Base-by-base conservation (phyloP, 495 filamentous ascomycete species). In the Aspergillus indologenus region DNA sequence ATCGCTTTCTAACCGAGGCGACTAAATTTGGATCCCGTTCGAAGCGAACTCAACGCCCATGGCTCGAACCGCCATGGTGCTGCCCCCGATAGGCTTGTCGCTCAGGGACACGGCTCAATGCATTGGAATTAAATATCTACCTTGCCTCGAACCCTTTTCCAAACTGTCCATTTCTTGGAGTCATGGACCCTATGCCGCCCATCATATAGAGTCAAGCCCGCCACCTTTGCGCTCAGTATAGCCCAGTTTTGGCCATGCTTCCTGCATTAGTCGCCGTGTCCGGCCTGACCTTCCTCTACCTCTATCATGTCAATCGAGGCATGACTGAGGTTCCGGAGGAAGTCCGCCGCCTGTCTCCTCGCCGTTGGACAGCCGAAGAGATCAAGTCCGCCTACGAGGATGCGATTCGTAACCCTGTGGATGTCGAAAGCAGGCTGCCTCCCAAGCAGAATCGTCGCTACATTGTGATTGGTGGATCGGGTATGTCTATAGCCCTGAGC, bases 401-500 rank as follows among this genome's bases (percentile, higher is more conserved):
- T 46, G 61, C 75, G 40, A 63, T 75, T 44, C 65, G 75, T 26
- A 68, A 65, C 0, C 81, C 81, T 0, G 67, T 83, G 44, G 75
- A 83, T 59, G 78, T 79, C 61, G 58, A 44, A 34, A 76, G 78
- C 51, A 72, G 71, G 24, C 65, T 85, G 7, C 83, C 83, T 8
- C 81, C 81, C 2, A 80, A 73, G 53, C 76, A 81, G 62, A 68
- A 75, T 14, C 73, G 83, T 12, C 78, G 81, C 15, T 86, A 86
- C 69, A 65, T 86, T 46, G 68, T 85, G 22, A 79, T 84, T 21
- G 83, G 83, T 52, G 83, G 83, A 45, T 75, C 79, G 9, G 82
- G 83, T 85, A 51, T 66, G 81, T 78, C 40, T 53, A 24, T 26
- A 50, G 17, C 12, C 46, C 19, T 14, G 20, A 6, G 2, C 20